phyloP scores from a whole-genome alignment of 805 yeast species.

The Ogataea siamensis region DNA sequence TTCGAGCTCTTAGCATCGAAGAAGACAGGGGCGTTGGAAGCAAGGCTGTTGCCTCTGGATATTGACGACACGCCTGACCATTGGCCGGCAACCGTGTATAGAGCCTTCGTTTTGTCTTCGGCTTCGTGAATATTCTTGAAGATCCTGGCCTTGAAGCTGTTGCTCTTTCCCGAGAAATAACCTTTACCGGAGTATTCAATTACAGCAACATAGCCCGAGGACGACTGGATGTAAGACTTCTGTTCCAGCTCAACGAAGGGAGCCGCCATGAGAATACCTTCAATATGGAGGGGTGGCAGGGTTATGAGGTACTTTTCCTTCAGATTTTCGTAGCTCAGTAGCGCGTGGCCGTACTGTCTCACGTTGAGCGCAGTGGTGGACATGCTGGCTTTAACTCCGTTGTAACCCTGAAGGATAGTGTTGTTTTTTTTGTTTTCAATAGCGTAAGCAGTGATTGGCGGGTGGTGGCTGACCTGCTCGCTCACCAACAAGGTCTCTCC shows the following conservation, averaged over 20 bases:
- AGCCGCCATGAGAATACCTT: constrained; percentile 84
- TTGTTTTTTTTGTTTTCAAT: constrained; percentile 70
- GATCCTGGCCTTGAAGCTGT: constrained; percentile 84
- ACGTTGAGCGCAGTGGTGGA: constrained; percentile 75
- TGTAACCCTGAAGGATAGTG: constrained; percentile 80
- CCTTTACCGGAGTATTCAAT: constrained; percentile 91
- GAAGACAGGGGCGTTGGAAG: constrained; percentile 50
- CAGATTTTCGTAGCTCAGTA: constrained; percentile 60
- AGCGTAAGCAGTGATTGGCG: constrained; percentile 94
- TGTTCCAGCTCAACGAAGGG: constrained; percentile 96
- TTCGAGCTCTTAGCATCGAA: constrained; percentile 55
- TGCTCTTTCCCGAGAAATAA: constrained; percentile 92
- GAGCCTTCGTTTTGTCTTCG: constrained; percentile 54
- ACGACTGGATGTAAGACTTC: constrained; percentile 76
- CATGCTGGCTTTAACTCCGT: constrained; percentile 82
- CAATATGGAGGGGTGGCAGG: constrained; percentile 93
- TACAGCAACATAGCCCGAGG: constrained; percentile 69
- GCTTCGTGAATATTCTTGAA: constrained; percentile 52
- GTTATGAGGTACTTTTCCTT: constrained; percentile 74
- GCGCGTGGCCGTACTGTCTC: constrained; percentile 89
- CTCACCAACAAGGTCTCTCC: constrained; percentile 79
- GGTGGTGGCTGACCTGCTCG: constrained; percentile 97
- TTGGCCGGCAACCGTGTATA: constrained; percentile 83
- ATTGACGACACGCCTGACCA: constrained; percentile 82
- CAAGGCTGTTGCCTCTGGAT: constrained; percentile 50